Conservation (phyloP, 2,329 filamentous ascomycete genomes). For the Rutstroemia sp. region DNA sequence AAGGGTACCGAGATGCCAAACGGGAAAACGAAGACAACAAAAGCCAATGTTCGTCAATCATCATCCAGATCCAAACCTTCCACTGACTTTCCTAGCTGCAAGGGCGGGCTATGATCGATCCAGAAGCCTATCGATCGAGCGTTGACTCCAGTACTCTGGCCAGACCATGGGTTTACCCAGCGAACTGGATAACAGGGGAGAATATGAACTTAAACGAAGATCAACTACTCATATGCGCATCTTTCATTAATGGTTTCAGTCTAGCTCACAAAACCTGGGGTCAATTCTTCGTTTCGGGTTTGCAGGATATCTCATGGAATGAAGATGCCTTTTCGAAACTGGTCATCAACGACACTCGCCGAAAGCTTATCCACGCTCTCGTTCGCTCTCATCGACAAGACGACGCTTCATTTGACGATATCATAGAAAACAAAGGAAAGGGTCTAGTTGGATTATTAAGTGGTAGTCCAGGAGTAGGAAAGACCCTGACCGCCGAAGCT, state of each 20-base stretch:
- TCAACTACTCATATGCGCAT: not conserved
- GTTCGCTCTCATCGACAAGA: slow-evolving; percentile 1
- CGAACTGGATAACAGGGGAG: not conserved
- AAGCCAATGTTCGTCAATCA: not conserved
- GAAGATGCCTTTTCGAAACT: not conserved
- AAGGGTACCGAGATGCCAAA: not conserved
- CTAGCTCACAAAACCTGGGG: not conserved
- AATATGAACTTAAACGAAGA: not conserved
- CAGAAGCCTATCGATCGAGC: not conserved
- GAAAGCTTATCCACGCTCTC: not conserved
- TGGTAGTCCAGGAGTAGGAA: slow-evolving; percentile 1
- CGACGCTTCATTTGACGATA: not conserved
- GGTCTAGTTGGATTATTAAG: slow-evolving; percentile 1
- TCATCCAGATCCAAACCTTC: no score
- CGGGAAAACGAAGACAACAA: not conserved
- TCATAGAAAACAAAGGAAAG: slow-evolving; percentile 4
- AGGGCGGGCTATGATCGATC: slow-evolving; percentile 2
- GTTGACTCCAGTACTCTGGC: not conserved
- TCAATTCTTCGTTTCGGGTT: not conserved
- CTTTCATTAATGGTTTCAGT: slow-evolving; percentile 1
- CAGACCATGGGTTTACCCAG: not conserved
- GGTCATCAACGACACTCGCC: not conserved
- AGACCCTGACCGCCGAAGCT: slow-evolving; percentile 5
- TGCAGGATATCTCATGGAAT: not conserved
- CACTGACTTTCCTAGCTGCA: not conserved